Conservation (phyloP, 2,329 filamentous ascomycete genomes). For the Sporothrix pallida region DNA sequence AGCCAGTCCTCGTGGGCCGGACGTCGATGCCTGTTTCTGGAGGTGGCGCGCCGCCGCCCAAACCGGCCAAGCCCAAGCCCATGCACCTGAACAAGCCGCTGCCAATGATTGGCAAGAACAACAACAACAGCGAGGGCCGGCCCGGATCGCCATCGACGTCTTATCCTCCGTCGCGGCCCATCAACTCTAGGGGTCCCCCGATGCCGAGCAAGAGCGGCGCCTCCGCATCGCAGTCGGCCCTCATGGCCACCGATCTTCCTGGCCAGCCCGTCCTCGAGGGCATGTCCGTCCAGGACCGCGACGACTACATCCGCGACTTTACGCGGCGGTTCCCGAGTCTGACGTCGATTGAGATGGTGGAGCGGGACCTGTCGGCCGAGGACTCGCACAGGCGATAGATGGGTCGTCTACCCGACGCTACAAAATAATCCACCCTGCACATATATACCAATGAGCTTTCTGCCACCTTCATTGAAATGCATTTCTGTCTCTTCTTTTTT, state of each 20-base stretch:
- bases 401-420: not conserved
- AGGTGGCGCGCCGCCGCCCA: slow-evolving; percentile 36
- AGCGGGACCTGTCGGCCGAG: slow-evolving; percentile 63
- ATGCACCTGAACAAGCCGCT: slow-evolving; percentile 60
- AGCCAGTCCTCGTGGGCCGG: slow-evolving; percentile 31
- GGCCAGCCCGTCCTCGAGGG: slow-evolving; percentile 56
- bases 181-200: slow-evolving; percentile 10
- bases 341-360: slow-evolving; percentile 85
- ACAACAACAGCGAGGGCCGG: slow-evolving; percentile 38
- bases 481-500: not conserved
- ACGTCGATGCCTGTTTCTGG: not conserved
- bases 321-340: slow-evolving; percentile 86
- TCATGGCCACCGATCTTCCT: slow-evolving; percentile 55
- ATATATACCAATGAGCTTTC: slow-evolving; percentile 27
- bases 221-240: slow-evolving; percentile 38
- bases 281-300: slow-evolving; percentile 63
- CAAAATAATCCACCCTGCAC: not conserved
- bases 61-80: slow-evolving; percentile 68
- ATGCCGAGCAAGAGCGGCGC: slow-evolving; percentile 36
- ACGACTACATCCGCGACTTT: slow-evolving; percentile 74
- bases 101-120: slow-evolving; percentile 26
- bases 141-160: slow-evolving; percentile 51
- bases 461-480: not conserved
- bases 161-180: slow-evolving; percentile 35
- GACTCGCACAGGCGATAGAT: slow-evolving; percentile 30